Percentiles rank a stretch among this genome's conserved stretches.
Conservation (phyloP, 2,329 filamentous ascomycete genomes). For the Amylocarpus encephaloides region DNA sequence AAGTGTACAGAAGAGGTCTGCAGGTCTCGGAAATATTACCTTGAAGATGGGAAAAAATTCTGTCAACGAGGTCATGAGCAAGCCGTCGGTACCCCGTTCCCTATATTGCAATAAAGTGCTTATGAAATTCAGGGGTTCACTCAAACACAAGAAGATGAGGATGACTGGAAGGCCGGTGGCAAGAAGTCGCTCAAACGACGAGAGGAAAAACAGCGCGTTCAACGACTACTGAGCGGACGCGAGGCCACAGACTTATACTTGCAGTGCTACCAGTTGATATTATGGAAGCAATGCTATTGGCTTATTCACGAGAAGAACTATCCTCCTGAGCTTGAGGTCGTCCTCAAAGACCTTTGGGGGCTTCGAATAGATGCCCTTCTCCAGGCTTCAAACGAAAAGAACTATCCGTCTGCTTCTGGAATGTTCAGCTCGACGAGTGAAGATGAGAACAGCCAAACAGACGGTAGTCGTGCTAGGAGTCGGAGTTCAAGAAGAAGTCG, state of each 20-base stretch:
- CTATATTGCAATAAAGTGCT: slow-evolving; percentile 2
- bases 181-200: slow-evolving; percentile 48
- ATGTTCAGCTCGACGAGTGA: slow-evolving; percentile 33
- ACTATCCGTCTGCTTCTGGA: slow-evolving; percentile 29
- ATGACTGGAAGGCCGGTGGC: slow-evolving; percentile 60
- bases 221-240: slow-evolving; percentile 55
- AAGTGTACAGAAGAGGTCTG: slow-evolving; percentile 53
- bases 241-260: slow-evolving; percentile 73
- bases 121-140: slow-evolving; percentile 28
- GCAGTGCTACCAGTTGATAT: slow-evolving; percentile 74
- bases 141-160: slow-evolving; percentile 54
- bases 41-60: slow-evolving; percentile 58
- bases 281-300: slow-evolving; percentile 75
- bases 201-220: slow-evolving; percentile 51
- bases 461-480: slow-evolving; percentile 33
- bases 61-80: slow-evolving; percentile 61
- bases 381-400: slow-evolving; percentile 33
- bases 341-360: slow-evolving; percentile 81
- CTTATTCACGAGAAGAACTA: slow-evolving; percentile 62
- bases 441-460: slow-evolving; percentile 32
- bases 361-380: slow-evolving; percentile 40
- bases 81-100: slow-evolving; percentile 38
- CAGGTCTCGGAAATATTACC: slow-evolving; percentile 51
- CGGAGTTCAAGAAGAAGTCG: slow-evolving; percentile 39
- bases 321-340: slow-evolving; percentile 65